These are phyloP conservation scores for Areca catechu DNA, from an alignment of 176 grass and related monocot species.

Conservation along the genomic window DNA sequence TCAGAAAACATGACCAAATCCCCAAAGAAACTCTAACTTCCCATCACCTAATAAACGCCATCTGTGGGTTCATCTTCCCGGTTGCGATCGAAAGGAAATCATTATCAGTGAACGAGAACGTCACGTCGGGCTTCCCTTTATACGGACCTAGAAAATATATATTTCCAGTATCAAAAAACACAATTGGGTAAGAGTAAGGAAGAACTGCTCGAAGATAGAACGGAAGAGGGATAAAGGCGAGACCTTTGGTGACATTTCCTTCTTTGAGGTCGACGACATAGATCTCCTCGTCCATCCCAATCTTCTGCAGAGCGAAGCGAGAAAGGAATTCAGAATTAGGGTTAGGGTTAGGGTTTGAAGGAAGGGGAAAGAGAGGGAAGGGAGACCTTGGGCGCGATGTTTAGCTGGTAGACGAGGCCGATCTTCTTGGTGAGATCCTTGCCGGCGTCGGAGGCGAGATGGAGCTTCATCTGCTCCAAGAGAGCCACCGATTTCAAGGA, in stretches of 20 bases:
- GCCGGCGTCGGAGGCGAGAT: constrained; percentile 55
- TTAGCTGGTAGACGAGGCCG: constrained; percentile 79
- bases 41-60: constrained; percentile 58
- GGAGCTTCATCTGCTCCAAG: constrained; percentile 63
- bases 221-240: neutral
- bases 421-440: constrained; percentile 62
- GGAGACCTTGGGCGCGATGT: constrained; percentile 69
- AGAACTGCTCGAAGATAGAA: neutral
- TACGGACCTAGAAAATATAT: constrained; percentile 43
- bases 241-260: constrained; percentile 73
- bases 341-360: neutral
- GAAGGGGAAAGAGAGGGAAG: neutral
- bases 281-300: constrained; percentile 78
- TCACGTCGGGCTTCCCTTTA: constrained; percentile 58
- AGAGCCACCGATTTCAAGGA: constrained; percentile 53
- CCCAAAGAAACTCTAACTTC: neutral
- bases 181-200: neutral
- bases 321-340: constrained; percentile 4
- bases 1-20: too few relatives aligned
- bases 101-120: constrained; percentile 80
- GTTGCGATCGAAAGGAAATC: constrained; percentile 65
- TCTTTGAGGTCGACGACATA: constrained; percentile 91
- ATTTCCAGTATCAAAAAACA: too few relatives aligned
- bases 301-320: constrained; percentile 32
- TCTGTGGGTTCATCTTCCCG: constrained; percentile 85